Conservation (phyloP, 2,329 filamentous ascomycete genomes). For the Cladosporium sp. region DNA sequence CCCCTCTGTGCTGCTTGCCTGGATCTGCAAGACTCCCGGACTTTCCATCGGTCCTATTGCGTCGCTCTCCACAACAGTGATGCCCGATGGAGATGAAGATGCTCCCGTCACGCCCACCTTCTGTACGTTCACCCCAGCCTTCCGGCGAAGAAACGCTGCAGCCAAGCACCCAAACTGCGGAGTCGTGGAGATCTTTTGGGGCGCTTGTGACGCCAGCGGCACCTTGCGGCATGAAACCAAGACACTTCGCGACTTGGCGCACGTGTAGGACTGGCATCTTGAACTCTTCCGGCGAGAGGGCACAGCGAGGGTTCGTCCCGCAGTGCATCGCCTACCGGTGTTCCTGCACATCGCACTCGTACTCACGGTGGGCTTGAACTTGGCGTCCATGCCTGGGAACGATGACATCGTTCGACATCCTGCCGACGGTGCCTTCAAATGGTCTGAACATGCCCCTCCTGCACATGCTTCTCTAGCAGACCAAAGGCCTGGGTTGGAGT, state of each 20-base stretch:
- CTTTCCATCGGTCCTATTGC: not conserved
- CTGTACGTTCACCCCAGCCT: not conserved
- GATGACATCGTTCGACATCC: conserved; percentile 9
- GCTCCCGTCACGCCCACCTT: not conserved
- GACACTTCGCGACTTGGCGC: conserved; percentile 18
- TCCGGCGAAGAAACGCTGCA: conserved; percentile 4
- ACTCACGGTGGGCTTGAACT: conserved; percentile 4
- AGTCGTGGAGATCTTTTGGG: conserved; percentile 4
- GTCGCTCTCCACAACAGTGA: not conserved
- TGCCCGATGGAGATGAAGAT: not conserved
- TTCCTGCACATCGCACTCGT: not conserved
- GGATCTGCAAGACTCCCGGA: not conserved
- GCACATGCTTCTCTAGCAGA: not conserved
- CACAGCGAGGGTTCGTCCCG: not conserved
- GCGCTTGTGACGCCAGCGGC: conserved; percentile 16
- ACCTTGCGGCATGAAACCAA: conserved; percentile 4
- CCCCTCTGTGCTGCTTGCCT: not conserved
- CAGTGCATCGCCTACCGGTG: not conserved
- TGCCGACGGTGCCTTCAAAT: conserved; percentile 4
- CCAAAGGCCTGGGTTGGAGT: not conserved
- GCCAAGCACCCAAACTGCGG: conserved; percentile 7
- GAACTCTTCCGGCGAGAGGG: not conserved
- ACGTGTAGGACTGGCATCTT: conserved; percentile 9
- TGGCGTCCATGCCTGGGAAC: conserved; percentile 8
- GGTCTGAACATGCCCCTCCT: conserved; percentile 1